These are phyloP conservation scores for Geosmithia putterillii DNA, from an alignment of 2,329 filamentous ascomycete genomes.

Conservation along the genomic window DNA sequence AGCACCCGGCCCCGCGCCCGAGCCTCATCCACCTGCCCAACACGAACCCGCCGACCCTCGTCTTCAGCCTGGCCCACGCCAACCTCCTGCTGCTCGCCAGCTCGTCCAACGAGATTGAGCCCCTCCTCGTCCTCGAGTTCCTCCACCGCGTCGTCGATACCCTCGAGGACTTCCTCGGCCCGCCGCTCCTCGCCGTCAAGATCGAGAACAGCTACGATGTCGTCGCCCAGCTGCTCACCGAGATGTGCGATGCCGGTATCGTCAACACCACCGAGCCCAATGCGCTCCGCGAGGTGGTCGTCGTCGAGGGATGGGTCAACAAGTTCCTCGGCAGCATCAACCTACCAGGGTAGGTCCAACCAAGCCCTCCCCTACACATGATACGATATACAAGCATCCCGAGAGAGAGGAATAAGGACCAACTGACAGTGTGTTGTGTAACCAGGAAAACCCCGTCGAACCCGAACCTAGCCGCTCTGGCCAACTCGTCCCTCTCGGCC, in stretches of 20 bases:
- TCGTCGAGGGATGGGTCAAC: conserved; percentile 81
- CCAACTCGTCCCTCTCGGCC: conserved; percentile 24
- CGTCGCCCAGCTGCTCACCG: conserved; percentile 79
- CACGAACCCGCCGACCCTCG: conserved; percentile 71
- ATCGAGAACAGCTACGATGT: conserved; percentile 89
- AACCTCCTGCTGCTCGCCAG: conserved; percentile 79
- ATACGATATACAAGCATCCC: background rate
- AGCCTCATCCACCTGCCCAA: conserved; percentile 77
- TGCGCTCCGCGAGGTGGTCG: conserved; percentile 79
- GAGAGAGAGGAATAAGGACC: background rate
- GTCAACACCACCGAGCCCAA: conserved; percentile 88
- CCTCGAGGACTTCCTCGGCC: conserved; percentile 86
- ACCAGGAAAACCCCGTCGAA: conserved; percentile 22
- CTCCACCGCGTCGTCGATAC: conserved; percentile 86
- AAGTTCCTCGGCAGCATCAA: conserved; percentile 82
- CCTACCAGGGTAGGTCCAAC: conserved; percentile 49
- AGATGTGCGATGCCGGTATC: conserved; percentile 94
- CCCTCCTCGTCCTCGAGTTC: conserved; percentile 84
- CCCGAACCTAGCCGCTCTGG: conserved; percentile 23
- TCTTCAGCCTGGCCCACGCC: conserved; percentile 81
- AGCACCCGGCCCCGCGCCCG: conserved; percentile 68
- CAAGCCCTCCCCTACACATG: too few species aligned
- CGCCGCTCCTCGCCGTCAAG: conserved; percentile 73
- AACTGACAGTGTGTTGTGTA: conserved; percentile 12
- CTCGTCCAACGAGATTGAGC: conserved; percentile 75